Conservation (phyloP, 352 stramenopile species). For the Globisporangium carolinianum region DNA sequence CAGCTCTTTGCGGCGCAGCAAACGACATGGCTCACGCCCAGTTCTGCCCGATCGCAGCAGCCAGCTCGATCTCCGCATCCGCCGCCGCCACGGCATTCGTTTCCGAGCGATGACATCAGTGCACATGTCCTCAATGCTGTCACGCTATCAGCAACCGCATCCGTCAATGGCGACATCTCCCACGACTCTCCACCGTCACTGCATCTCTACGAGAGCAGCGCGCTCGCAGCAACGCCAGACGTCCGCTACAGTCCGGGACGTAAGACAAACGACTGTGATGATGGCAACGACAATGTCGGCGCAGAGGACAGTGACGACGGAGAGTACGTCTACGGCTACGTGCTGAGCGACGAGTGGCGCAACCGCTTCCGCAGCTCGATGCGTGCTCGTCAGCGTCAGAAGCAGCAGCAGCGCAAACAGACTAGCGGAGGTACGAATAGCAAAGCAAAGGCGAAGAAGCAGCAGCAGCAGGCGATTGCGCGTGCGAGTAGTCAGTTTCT, state of each 20-base stretch:
- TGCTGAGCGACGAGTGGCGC: conserved; percentile 71
- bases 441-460: neutral
- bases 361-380: conserved; percentile 27
- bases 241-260: too few species aligned
- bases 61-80: neutral
- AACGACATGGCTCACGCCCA: conserved; percentile 44
- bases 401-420: neutral
- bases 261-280: neutral
- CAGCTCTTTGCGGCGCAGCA: conserved; percentile 33
- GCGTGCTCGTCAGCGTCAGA: conserved; percentile 11
- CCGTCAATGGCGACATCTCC: too few species aligned
- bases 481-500: conserved; percentile 15
- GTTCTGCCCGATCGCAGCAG: neutral
- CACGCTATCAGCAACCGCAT: too few species aligned
- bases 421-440: neutral
- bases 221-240: too few species aligned
- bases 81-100: neutral
- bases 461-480: neutral
- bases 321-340: conserved; percentile 67
- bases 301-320: conserved; percentile 16
- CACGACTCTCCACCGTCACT: neutral
- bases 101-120: neutral
- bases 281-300: conserved; percentile 2
- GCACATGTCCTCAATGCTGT: neutral
- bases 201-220: neutral